These are phyloP conservation scores for Sclerospora graminicola DNA, from an alignment of 352 stramenopile species.

Conservation along the genomic window DNA sequence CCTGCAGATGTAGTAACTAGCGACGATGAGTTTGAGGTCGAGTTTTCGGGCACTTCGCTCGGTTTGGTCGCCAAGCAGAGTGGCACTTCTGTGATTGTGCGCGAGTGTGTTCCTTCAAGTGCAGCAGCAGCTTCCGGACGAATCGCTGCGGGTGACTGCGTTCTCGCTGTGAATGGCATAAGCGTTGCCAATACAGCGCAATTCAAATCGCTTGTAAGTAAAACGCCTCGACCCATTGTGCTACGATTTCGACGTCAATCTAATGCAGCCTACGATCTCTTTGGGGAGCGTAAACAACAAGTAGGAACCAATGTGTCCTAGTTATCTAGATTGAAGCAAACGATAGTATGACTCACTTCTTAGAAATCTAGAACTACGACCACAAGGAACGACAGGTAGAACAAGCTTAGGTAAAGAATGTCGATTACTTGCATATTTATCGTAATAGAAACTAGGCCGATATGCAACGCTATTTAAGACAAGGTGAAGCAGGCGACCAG, in stretches of 20 bases:
- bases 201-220: slow-evolving; percentile 61
- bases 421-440: too few species aligned
- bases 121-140: slow-evolving; percentile 35
- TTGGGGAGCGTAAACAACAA: slow-evolving; percentile 37
- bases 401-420: too few species aligned
- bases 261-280: slow-evolving; percentile 49
- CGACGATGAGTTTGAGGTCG: slow-evolving; percentile 62
- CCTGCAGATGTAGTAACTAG: not conserved
- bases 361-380: too few species aligned
- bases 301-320: slow-evolving; percentile 6
- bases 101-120: slow-evolving; percentile 53
- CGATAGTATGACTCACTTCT: too few species aligned
- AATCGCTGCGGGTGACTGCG: slow-evolving; percentile 53
- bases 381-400: too few species aligned
- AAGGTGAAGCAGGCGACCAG: too few species aligned
- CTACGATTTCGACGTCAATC: slow-evolving; percentile 50
- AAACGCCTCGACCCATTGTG: slow-evolving; percentile 46
- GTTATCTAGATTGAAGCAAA: slow-evolving; percentile 18
- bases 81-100: slow-evolving; percentile 47
- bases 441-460: too few species aligned
- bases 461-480: too few species aligned
- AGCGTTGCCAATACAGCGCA: slow-evolving; percentile 53
- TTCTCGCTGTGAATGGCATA: slow-evolving; percentile 63
- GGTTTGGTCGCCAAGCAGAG: slow-evolving; percentile 69
- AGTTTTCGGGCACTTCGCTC: slow-evolving; percentile 44